Conservation (phyloP, 495 filamentous ascomycete genomes). For the Hypoxylon intermedium region DNA sequence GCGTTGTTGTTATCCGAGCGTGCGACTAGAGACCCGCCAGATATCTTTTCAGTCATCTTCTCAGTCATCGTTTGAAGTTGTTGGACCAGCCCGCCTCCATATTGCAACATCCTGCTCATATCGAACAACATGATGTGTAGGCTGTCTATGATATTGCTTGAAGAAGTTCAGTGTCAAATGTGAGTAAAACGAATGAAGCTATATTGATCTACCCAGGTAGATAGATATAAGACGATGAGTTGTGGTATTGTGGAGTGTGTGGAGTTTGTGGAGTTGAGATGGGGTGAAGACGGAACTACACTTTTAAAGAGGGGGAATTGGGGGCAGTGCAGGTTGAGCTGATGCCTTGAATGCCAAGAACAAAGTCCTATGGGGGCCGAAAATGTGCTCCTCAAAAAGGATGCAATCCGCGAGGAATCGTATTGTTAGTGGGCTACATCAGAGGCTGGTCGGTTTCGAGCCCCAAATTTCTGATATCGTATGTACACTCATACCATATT, state of each 20-base stretch:
- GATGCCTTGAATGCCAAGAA: conserved; percentile 6
- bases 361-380: neutral
- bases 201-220: too few species aligned
- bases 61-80: conserved; percentile 3
- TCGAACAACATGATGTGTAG: conserved; percentile 3
- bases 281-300: too few species aligned
- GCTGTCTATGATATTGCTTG: conserved; percentile 5
- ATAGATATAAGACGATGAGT: too few species aligned
- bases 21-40: conserved; percentile 14
- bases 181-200: conserved; percentile 1
- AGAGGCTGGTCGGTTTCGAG: too few species aligned
- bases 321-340: neutral
- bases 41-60: too few species aligned
- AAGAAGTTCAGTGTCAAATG: too few species aligned
- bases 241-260: too few species aligned
- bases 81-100: neutral
- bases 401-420: too few species aligned
- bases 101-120: neutral
- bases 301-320: neutral
- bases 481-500: too few species aligned
- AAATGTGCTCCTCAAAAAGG: too few species aligned
- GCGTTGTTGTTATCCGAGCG: neutral
- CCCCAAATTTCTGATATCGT: too few species aligned
- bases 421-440: too few species aligned
- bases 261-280: neutral